phyloP scores from a whole-genome alignment of 805 yeast species.

The Yamadazyma sp. region DNA sequence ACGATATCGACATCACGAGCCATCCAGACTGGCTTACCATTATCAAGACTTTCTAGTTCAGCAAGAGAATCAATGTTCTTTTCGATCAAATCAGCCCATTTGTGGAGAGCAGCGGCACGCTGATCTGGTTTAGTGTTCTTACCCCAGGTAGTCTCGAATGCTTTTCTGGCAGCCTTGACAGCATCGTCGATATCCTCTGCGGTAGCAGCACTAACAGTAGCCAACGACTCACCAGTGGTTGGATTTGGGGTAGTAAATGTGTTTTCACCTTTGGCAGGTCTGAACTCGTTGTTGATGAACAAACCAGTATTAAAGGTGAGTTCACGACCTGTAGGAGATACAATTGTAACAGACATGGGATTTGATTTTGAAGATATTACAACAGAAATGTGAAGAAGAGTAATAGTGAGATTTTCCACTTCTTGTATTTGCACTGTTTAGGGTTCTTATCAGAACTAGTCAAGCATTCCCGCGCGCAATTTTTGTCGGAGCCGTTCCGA shows the following conservation, averaged over 20 bases:
- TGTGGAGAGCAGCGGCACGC: constrained; percentile 47
- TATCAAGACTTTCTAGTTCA: constrained; percentile 57
- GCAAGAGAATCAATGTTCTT: constrained; percentile 51
- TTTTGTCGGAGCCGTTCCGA: background rate
- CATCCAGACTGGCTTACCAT: constrained; percentile 54
- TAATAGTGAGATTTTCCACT: too few relatives aligned
- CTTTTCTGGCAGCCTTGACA: constrained; percentile 51
- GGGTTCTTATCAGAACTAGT: constrained; percentile 1
- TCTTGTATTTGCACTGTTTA: too few relatives aligned
- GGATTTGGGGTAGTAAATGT: constrained; percentile 51
- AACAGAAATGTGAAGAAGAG: too few relatives aligned
- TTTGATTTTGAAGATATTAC: too few relatives aligned
- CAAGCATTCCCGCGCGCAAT: constrained; percentile 2
- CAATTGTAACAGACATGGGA: constrained; percentile 13
- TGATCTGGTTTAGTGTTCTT: constrained; percentile 44
- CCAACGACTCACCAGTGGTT: constrained; percentile 51
- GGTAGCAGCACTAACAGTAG: constrained; percentile 51
- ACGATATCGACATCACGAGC: constrained; percentile 56
- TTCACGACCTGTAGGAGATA: constrained; percentile 14
- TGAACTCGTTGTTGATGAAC: constrained; percentile 54
- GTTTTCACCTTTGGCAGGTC: constrained; percentile 33
- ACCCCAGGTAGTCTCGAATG: constrained; percentile 48
- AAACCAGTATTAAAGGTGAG: constrained; percentile 33
- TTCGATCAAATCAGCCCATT: constrained; percentile 50
- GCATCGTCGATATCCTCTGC: constrained; percentile 55